Conservation (phyloP, 257 asterid species). For the Verbena officinalis region DNA sequence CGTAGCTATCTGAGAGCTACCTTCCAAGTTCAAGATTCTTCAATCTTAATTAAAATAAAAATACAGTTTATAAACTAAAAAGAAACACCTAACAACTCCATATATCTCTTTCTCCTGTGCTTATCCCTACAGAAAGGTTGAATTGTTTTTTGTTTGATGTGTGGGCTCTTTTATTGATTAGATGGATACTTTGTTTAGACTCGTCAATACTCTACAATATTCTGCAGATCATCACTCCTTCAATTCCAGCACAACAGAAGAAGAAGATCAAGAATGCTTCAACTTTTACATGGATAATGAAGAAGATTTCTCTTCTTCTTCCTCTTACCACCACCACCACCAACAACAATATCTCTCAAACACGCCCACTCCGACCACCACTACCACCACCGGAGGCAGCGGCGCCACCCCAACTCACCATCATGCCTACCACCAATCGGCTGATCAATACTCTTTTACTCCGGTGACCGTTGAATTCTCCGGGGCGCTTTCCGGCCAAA, state of each 20-base stretch:
- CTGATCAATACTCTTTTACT: constrained; percentile 43
- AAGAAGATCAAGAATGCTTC: constrained; percentile 89
- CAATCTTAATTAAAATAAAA: neutral
- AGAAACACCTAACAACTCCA: constrained; percentile 42
- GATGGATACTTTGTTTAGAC: constrained; percentile 98
- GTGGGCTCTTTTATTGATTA: constrained; percentile 57
- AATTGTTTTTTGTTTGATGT: constrained; percentile 27
- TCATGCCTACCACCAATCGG: constrained; percentile 36
- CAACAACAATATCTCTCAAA: constrained; percentile 27
- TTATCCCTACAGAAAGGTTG: constrained; percentile 15
- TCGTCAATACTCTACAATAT: constrained; percentile 72
- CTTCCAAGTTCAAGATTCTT: neutral
- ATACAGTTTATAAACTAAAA: constrained; percentile 30
- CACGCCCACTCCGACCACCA: constrained; percentile 47
- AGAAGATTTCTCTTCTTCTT: constrained; percentile 82
- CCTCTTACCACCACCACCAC: constrained; percentile 53
- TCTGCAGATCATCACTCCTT: constrained; percentile 63
- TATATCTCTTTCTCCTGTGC: constrained; percentile 13
- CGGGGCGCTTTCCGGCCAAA: constrained; percentile 47
- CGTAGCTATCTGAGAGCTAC: constrained; percentile 37
- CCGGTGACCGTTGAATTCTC: constrained; percentile 57
- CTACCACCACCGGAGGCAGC: constrained; percentile 40
- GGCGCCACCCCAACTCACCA: constrained; percentile 41
- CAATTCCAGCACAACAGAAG: constrained; percentile 67
- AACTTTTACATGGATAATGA: constrained; percentile 88